These are phyloP conservation scores for Apiospora hydei DNA, from an alignment of 2,329 filamentous ascomycete species.

Conservation along the genomic window DNA sequence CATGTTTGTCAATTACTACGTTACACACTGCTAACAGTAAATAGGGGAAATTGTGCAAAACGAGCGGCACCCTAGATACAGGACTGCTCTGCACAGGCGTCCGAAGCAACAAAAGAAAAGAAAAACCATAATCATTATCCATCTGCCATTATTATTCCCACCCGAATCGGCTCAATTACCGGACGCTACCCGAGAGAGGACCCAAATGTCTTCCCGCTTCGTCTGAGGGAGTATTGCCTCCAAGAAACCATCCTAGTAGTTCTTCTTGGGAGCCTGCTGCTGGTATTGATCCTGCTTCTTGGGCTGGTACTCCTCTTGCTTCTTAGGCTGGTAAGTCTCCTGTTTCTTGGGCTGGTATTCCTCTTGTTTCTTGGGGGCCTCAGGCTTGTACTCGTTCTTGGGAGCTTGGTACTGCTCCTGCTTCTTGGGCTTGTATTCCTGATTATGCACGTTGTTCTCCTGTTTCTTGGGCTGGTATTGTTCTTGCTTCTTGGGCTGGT, in stretches of 20 bases:
- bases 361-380: not conserved
- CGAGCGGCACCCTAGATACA: not conserved
- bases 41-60: not conserved
- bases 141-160: not conserved
- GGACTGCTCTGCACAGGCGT: not conserved
- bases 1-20: not conserved
- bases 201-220: not conserved
- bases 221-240: too few relatives aligned
- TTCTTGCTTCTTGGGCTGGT: not conserved
- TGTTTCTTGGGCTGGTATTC: not conserved
- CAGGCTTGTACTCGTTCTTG: not conserved
- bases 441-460: too few relatives aligned
- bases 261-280: not conserved
- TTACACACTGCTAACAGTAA: conserved; percentile 10
- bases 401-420: not conserved
- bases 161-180: not conserved
- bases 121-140: not conserved
- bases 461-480: not conserved
- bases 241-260: not conserved
- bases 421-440: not conserved
- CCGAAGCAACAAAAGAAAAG: not conserved
- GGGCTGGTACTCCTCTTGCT: not conserved
- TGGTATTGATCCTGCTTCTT: not conserved
- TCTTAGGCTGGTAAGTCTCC: not conserved
- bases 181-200: not conserved